Evolutionary conservation across 345 rosid genomes (phyloP).

Genomic region (Triadica sebifera): DNA sequence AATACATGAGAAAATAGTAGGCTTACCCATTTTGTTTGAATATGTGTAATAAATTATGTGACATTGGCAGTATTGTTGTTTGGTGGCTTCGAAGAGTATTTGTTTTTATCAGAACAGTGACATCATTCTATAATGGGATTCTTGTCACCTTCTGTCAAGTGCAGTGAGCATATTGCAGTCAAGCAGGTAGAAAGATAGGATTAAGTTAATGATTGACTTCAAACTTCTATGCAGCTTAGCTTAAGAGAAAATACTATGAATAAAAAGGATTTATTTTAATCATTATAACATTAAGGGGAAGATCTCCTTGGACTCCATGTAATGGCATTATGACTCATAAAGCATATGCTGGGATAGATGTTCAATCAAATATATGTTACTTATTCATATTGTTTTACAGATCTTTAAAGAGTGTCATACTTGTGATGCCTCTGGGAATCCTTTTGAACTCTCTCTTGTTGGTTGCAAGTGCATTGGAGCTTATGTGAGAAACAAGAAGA

Average conservation of each 20-base stretch:
- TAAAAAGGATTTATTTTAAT: neutral
- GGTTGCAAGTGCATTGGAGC: conserved; percentile 96
- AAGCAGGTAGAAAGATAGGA: neutral
- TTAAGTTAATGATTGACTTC: neutral
- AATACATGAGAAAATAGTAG: no score
- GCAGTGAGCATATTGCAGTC: neutral
- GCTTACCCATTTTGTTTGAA: neutral
- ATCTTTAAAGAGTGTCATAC: conserved; percentile 71
- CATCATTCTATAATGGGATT: neutral
- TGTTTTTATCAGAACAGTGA: neutral
- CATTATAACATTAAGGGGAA: neutral
- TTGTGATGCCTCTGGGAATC: conserved; percentile 54
- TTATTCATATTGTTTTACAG: conserved; percentile 38
- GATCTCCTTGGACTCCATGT: neutral
- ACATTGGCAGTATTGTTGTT: neutral
- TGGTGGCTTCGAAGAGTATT: neutral
- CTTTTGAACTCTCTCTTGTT: conserved; percentile 74
- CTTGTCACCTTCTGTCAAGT: neutral
- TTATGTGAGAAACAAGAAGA: conserved; percentile 87
- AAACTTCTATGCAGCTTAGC: neutral
- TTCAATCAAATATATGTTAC: neutral
- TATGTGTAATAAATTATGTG: neutral
- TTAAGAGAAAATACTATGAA: neutral
- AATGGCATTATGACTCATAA: neutral
- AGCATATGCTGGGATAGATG: neutral